Base-by-base conservation (phyloP, 2,329 filamentous ascomycete species). In the Akanthomyces muscarius region DNA sequence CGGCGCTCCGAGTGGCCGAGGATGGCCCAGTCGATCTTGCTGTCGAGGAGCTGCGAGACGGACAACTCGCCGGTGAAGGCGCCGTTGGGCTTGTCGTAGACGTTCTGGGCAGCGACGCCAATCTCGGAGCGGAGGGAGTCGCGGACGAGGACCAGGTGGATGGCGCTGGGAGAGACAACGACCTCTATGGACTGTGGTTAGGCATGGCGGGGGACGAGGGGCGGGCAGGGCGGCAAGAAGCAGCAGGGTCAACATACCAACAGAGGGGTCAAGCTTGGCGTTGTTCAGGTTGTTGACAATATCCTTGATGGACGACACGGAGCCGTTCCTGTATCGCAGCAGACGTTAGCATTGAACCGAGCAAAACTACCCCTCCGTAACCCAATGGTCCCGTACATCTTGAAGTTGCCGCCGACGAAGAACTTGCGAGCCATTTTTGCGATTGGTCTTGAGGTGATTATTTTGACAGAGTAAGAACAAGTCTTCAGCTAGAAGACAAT, bases 341-440 rank as follows among this genome's bases (percentile, higher is more conserved):
- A 28, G 41, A n/a, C 48, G 50, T 61, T 52, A 56, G 62, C 50
- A 50, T 4, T 58, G 41, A 8, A 25, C 47, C 25, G 16, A 51
- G n/a, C 23, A 51, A 30, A 28, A 42, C 18, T 51, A 25, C 60
- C 59, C 63, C 60, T 65, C 59, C 54, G 51, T 51, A 6, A 7
- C 48, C 23, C 33, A 67, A 67, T 18, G 36, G 70, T 71, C 68
- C 71, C 85, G 76, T 82, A 96, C 93, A 98, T 98, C 86, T 99
- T 98, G 84, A 98, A 98, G 89, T 99, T 99, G 76, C 93, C 93
- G 79, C 93, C 93, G 78, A 97, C 91, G 79, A 97, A 96, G 85
- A 96, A 97, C 84, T 92, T 90, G 84, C 92, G 92, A 86, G 89
- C 85, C 92, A 96, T 97, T 73, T 74, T 91, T 85, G 80, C 72